Conservation (phyloP, 352 stramenopile species). For the Phytophthora hybrid region DNA sequence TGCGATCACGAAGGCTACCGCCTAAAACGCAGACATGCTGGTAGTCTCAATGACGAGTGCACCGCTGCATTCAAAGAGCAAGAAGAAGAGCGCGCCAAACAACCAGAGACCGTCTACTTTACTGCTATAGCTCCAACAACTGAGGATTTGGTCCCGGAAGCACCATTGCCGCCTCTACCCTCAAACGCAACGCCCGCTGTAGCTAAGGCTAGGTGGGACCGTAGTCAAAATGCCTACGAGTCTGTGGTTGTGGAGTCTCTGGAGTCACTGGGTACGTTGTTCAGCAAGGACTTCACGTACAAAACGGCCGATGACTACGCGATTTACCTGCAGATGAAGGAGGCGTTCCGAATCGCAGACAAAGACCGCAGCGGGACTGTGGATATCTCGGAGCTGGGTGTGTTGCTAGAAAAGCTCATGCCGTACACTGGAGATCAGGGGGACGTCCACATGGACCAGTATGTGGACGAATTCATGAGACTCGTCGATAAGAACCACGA, state of each 20-base stretch:
- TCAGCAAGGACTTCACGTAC: constrained; percentile 66
- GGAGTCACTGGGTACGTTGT: constrained; percentile 66
- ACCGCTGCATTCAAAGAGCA: constrained; percentile 40
- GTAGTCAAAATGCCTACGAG: constrained; percentile 50
- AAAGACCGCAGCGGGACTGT: constrained; percentile 70
- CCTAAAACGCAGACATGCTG: constrained; percentile 23
- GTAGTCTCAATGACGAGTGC: constrained; percentile 43
- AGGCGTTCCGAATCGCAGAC: constrained; percentile 74
- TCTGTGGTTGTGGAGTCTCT: constrained; percentile 54
- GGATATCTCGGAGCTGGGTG: constrained; percentile 60
- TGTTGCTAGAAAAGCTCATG: constrained; percentile 77
- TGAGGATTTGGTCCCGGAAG: constrained; percentile 23
- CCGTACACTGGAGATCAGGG: constrained; percentile 55
- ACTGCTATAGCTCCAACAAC: constrained; percentile 29
- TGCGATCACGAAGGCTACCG: constrained; percentile 22
- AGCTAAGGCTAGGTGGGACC: constrained; percentile 38
- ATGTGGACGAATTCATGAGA: constrained; percentile 81
- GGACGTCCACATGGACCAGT: constrained; percentile 68
- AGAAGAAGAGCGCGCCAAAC: constrained; percentile 27
- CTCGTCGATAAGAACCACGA: constrained; percentile 75
- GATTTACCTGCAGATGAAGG: constrained; percentile 84
- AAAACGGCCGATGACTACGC: constrained; percentile 63
- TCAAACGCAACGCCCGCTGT: constrained; percentile 25
- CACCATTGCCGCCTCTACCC: constrained; percentile 22
- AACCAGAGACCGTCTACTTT: constrained; percentile 21